Evolutionary conservation across 2,329 filamentous ascomycete genomes (phyloP), one percentile per base, ranked within the genome.

Genomic region (Colletotrichum acutatum): DNA sequence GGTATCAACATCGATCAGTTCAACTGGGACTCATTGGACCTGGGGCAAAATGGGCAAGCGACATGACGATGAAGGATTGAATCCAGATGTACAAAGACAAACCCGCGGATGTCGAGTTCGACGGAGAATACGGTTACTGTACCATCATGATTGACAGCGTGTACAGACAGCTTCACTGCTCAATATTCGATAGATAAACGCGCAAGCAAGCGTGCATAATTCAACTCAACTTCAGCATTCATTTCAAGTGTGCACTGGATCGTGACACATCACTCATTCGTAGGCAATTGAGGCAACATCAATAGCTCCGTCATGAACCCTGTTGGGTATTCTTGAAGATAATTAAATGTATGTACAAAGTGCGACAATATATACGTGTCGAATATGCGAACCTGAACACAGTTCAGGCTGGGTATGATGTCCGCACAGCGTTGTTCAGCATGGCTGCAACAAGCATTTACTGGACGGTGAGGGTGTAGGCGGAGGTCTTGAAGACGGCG

Each of bases 401-500:
- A 49, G 42, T 49, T 49, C 42, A 49, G 42, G 7, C 4, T 49
- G 16, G 42, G 42, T 9, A n/a, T 49, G 8, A 11, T 19, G 19
- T 49, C 42, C 42, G 42, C 42, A 7, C 8, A 49, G 42, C 42
- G 42, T 49, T 49, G 42, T 11, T 49, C 42, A 22, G 42, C 42
- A 49, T 49, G 9, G 42, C 42, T 22, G 42, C 11, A 49, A 49
- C 42, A 49, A 49, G 42, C 42, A 49, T 49, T 49, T 49, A 49
- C 42, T 49, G 42, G 28, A 74, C 70, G 19, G 70, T 63, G 22
- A 70, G 66, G 30, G 62, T 62, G 73, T 73, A 68, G 53, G 60
- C 53, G 16, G 52, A 52, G 58, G 73, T 74, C 30, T 73, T 76
- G 72, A 78, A 77, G 32, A 77, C 74, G 53, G 75, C 76, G 66